phyloP scores from a whole-genome alignment of 2,329 filamentous ascomycete species.

The Aspergillus sp. region DNA sequence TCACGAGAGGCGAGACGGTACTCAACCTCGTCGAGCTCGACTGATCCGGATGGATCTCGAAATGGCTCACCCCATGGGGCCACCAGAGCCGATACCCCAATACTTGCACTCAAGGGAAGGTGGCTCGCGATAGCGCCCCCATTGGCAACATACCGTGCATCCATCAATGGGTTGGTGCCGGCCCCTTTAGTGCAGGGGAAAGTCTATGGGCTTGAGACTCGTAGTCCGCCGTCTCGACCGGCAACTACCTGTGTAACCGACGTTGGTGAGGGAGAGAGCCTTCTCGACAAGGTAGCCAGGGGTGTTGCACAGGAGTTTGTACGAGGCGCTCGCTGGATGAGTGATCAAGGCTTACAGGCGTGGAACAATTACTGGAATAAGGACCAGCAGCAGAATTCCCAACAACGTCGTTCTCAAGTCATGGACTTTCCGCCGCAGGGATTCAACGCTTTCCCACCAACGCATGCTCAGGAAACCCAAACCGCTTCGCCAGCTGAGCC shows the following conservation, averaged over 20 bases:
- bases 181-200: slow-evolving; percentile 38
- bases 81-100: slow-evolving; percentile 39
- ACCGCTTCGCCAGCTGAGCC: slow-evolving; percentile 42
- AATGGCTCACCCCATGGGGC: slow-evolving; percentile 41
- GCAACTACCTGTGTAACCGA: slow-evolving; percentile 51
- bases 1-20: slow-evolving; percentile 49
- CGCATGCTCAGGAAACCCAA: slow-evolving; percentile 49
- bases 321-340: slow-evolving; percentile 54
- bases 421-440: slow-evolving; percentile 36
- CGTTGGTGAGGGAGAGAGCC: slow-evolving; percentile 51
- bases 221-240: slow-evolving; percentile 48
- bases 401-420: slow-evolving; percentile 36
- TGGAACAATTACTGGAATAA: slow-evolving; percentile 58
- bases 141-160: slow-evolving; percentile 41
- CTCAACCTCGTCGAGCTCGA: slow-evolving; percentile 52
- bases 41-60: slow-evolving; percentile 49
- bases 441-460: slow-evolving; percentile 50
- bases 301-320: slow-evolving; percentile 56
- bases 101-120: slow-evolving; percentile 50
- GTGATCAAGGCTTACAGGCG: slow-evolving; percentile 53
- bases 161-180: slow-evolving; percentile 48
- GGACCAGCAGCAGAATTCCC: slow-evolving; percentile 38
- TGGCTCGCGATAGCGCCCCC: slow-evolving; percentile 54
- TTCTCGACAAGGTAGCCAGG: slow-evolving; percentile 53
- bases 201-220: slow-evolving; percentile 47